Conservation (phyloP, 2,329 filamentous ascomycete species). For the Paecilomyces formosus region DNA sequence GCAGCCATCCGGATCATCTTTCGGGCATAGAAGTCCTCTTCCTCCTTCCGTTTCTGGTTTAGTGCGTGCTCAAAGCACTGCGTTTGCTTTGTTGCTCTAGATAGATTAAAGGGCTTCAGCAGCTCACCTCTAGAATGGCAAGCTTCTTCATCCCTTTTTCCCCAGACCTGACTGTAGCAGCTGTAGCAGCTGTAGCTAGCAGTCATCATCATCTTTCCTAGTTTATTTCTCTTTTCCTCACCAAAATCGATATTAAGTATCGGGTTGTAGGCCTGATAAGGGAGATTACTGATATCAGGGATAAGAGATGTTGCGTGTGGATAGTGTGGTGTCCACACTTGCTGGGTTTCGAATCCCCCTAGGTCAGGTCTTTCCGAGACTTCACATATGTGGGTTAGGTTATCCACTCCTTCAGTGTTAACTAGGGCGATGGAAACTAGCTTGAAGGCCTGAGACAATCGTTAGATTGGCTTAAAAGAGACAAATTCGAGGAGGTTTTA, state of each 20-base stretch:
- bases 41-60: too few species aligned
- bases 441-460: not conserved
- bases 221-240: not conserved
- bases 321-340: not conserved
- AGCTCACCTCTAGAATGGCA: too few species aligned
- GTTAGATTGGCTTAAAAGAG: not conserved
- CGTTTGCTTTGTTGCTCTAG: too few species aligned
- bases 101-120: too few species aligned
- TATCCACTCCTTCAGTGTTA: not conserved
- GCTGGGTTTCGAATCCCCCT: not conserved
- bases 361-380: not conserved
- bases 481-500: not conserved
- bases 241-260: slow-evolving; percentile 3
- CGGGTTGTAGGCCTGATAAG: not conserved
- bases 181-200: too few species aligned
- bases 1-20: not conserved
- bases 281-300: not conserved
- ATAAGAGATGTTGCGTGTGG: not conserved
- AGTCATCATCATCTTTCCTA: not conserved
- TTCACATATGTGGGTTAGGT: not conserved
- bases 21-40: too few species aligned
- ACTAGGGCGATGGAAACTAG: not conserved
- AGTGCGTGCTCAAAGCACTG: too few species aligned
- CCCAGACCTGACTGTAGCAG: too few species aligned
- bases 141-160: too few species aligned